A percentile compares a stretch with the other conserved stretches of the same genome.
Evolutionary conservation across 2,329 filamentous ascomycete genomes (phyloP).

Genomic region (Pezicula neosporulosa): DNA sequence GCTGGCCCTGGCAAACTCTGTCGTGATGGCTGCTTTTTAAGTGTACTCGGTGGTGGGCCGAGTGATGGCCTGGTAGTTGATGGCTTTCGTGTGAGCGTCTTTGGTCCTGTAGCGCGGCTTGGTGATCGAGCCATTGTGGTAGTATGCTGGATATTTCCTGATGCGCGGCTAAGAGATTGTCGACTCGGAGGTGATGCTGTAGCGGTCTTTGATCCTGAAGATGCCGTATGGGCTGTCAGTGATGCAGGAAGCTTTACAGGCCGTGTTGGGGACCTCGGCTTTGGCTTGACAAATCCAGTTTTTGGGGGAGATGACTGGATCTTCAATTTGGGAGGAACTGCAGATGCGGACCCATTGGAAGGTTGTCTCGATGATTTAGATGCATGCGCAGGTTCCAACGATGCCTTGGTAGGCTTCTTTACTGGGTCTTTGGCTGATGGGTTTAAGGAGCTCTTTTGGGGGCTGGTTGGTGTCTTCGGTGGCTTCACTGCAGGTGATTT

Average conservation of each 20-base stretch:
- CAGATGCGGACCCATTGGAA: slow-evolving; percentile 10
- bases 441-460: slow-evolving; percentile 21
- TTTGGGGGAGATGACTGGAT: slow-evolving; percentile 24
- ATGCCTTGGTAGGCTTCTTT: slow-evolving; percentile 14
- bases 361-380: slow-evolving; percentile 21
- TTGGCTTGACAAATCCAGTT: slow-evolving; percentile 50
- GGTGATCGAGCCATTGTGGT: slow-evolving; percentile 30
- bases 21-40: slow-evolving; percentile 47
- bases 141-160: slow-evolving; percentile 30
- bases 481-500: slow-evolving; percentile 25
- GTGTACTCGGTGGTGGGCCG: slow-evolving; percentile 40
- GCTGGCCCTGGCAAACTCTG: slow-evolving; percentile 50
- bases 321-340: slow-evolving; percentile 19
- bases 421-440: slow-evolving; percentile 22
- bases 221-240: slow-evolving; percentile 65
- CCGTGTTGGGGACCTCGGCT: slow-evolving; percentile 65
- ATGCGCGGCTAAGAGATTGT: slow-evolving; percentile 39
- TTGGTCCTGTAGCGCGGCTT: slow-evolving; percentile 21
- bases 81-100: slow-evolving; percentile 18
- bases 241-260: slow-evolving; percentile 64
- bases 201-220: slow-evolving; percentile 63
- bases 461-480: slow-evolving; percentile 35
- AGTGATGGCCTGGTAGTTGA: slow-evolving; percentile 35
- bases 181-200: slow-evolving; percentile 27
- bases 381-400: slow-evolving; percentile 11